Evolutionary conservation across 495 filamentous ascomycete genomes (phyloP).

Genomic region (Annulohypoxylon nitens): DNA sequence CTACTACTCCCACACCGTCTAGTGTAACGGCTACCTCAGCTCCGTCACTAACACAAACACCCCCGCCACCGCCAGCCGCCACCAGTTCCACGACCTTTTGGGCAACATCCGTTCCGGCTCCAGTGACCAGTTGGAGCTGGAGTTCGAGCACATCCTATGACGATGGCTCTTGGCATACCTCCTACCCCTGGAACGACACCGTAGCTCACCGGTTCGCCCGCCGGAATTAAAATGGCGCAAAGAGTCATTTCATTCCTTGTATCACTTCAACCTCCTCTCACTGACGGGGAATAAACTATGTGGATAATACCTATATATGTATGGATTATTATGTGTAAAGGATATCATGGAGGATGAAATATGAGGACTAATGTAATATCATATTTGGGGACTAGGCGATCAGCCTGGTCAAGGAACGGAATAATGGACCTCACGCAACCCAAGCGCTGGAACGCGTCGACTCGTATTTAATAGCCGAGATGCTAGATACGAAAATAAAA

Average conservation of each 20-base stretch:
- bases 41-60: slow-evolving; percentile 17
- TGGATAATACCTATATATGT: slow-evolving; percentile 19
- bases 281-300: neutral
- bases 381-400: slow-evolving; percentile 25
- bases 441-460: slow-evolving; percentile 51
- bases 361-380: slow-evolving; percentile 43
- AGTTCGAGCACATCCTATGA: slow-evolving; percentile 47
- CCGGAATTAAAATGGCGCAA: slow-evolving; percentile 5
- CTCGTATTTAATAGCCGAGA: slow-evolving; percentile 8
- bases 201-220: slow-evolving; percentile 38
- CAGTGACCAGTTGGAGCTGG: slow-evolving; percentile 40
- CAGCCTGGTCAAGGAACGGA: neutral
- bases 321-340: slow-evolving; percentile 6
- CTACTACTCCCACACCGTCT: slow-evolving; percentile 17
- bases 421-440: slow-evolving; percentile 41
- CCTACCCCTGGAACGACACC: slow-evolving; percentile 59
- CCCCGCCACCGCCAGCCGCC: slow-evolving; percentile 26
- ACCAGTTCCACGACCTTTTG: slow-evolving; percentile 23
- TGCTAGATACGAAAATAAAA: slow-evolving; percentile 16
- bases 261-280: neutral
- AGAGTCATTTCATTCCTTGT: neutral
- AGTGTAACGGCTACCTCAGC: slow-evolving; percentile 17
- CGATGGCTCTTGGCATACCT: slow-evolving; percentile 56
- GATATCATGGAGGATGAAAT: slow-evolving; percentile 6
- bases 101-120: slow-evolving; percentile 38